A percentile compares a stretch with the other conserved stretches of the same genome.
Conservation (phyloP, 305 asterid genomes). For the Fraxinus xanthoxyloides region DNA sequence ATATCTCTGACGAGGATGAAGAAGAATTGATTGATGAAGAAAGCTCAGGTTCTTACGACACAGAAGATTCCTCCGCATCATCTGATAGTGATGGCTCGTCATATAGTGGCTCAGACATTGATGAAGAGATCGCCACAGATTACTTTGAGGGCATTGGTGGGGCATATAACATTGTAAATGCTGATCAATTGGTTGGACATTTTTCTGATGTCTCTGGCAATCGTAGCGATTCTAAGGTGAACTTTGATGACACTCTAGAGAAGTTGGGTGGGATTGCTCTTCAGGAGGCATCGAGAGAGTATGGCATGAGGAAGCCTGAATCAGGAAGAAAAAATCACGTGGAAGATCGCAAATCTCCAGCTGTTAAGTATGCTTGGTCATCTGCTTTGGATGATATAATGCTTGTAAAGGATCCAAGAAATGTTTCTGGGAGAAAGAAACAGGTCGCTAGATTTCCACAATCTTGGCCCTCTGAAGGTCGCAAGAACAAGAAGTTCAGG, state of each 20-base stretch:
- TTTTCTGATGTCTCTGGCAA: slow-evolving; percentile 39
- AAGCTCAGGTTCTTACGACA: slow-evolving; percentile 45
- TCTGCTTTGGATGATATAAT: slow-evolving; percentile 56
- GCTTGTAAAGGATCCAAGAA: slow-evolving; percentile 71
- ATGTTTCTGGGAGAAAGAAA: slow-evolving; percentile 69
- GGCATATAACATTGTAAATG: slow-evolving; percentile 38
- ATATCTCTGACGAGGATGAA: slow-evolving; percentile 54
- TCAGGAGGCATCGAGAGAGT: slow-evolving; percentile 74
- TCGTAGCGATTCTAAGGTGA: slow-evolving; percentile 35
- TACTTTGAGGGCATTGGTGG: slow-evolving; percentile 83
- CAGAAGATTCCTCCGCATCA: slow-evolving; percentile 48
- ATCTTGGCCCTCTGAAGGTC: slow-evolving; percentile 68
- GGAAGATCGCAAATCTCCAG: slow-evolving; percentile 29
- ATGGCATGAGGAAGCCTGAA: slow-evolving; percentile 48
- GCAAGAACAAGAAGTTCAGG: slow-evolving; percentile 55
- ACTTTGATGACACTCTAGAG: slow-evolving; percentile 45
- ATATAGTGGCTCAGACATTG: slow-evolving; percentile 67
- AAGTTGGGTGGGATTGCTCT: slow-evolving; percentile 76
- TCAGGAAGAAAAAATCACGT: slow-evolving; percentile 34
- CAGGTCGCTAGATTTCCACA: slow-evolving; percentile 48
- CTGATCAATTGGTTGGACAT: slow-evolving; percentile 52
- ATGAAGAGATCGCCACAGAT: slow-evolving; percentile 86
- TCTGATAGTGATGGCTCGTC: slow-evolving; percentile 52
- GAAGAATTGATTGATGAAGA: slow-evolving; percentile 48
- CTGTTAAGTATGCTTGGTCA: slow-evolving; percentile 30